Base-by-base conservation (phyloP, 2,329 filamentous ascomycete species). In the Chrysosphaeria jannelii region DNA sequence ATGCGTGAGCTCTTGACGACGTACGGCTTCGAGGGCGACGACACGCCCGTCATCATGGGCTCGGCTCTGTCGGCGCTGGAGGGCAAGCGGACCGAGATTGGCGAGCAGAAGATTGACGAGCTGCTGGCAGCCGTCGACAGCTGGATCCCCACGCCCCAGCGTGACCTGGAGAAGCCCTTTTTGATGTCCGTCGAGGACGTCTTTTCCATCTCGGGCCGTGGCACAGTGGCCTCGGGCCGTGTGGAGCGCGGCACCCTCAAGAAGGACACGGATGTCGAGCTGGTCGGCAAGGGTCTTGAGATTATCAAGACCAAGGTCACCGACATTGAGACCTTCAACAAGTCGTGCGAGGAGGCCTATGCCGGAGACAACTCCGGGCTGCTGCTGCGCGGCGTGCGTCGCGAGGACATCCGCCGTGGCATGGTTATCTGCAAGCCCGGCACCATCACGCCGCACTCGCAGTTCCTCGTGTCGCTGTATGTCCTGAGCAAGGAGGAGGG, bases 241-340 rank as follows among this genome's bases (percentile, higher is more conserved):
- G 85, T 97, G 29, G 79, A 93, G 65, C 81, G 85, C 44, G 85
- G 85, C 53, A 47, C 63, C 27, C 53, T 97, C 41, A 93, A 90
- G 72, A 75, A 65, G 50, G 85, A 97, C 45, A 58, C 67, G 32
- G 85, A 97, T 42, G 65, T 97, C 34, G 85, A 97, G 57, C 62
- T 97, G 33, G 61, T 97, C 30, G 85, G 85, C 44, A 89, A 85
- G 56, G 65, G 68, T 35, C 48, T 51, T 27, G 58, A 65, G 21
- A 51, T 75, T 34, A 74, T 93, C 57, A 91, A 88, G 66, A 93
- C 85, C 48, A 93, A 91, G 60, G 81, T 97, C 34, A 97, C 85
- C 40, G 88, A 97, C 42, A 93, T 97, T 36, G 85, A 97, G 58
- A 97, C 81, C 34, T 97, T 97, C 62, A 91, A 93, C 63, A 97